Evolutionary conservation across 164 flowering plant species (phyloP), one percentile per base, ranked within the genome.

Genomic region (grape (Vitis vinifera)): DNA sequence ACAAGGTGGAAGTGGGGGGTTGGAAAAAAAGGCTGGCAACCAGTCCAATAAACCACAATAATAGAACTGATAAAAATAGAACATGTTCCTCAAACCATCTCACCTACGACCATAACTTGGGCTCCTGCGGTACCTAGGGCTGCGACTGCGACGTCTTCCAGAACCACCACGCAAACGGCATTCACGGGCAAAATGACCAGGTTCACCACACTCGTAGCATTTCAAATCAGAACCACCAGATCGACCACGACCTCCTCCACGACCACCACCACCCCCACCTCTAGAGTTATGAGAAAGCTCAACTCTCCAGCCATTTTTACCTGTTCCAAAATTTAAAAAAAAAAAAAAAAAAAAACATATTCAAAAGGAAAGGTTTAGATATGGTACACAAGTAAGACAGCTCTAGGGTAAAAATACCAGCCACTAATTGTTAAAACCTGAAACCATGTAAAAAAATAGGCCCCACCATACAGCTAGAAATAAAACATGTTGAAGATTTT

Each of bases 101-200:
- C 64, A 93, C 98, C 97, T 93, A 62, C 97, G 81, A 57, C 97
- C 98, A 85, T 91, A 93, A 72, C 95, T 93, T 65, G 98, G 97
- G 74, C 98, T 93, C 63, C 92, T 72, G 29, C 98, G 91, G 49
- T 88, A 86, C 71, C 91, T 78, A 62, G 94, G 96, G 56, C 91
- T 92, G 62, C 92, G 93, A 73, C 98, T 93, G 29, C 93, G 91
- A 13, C 89, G 88, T 55, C 97, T 88, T 65, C 95, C 92, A 68
- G 84, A 61, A 61, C 94, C 93, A 71, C 82, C 91, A 73, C 97
- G 97, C 59, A 67, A 48, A 37, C 88, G 86, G 65, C 98, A 93
- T 75, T 93, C 98, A 68, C 97, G 92, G 23, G 98, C 98, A 88
- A 93, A 93, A 77, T 93, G 98, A 63, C 98, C 98, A 73, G 92